Base-by-base conservation (phyloP, 768 basidiomycete species). In the Tulasnella sp. region DNA sequence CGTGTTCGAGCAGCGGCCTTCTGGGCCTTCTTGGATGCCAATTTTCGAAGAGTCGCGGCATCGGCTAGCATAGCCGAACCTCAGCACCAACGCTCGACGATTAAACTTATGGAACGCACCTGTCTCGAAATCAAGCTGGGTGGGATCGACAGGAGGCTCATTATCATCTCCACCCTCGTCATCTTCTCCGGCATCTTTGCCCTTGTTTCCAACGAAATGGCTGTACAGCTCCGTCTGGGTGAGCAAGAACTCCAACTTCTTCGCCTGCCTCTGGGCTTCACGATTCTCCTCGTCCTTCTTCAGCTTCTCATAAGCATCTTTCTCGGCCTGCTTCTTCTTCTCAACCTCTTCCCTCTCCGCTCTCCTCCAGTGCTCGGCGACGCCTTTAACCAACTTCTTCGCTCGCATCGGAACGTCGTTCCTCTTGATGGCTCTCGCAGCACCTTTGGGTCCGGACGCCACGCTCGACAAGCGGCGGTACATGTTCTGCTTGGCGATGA, bases 201-300 rank as follows among this genome's bases (percentile, higher is more conserved):
- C 89, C 86, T 99, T 99, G 86, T 92, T 98, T 42, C 97, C 97
- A 80, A 99, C 96, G 89, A 99, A 99, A 87, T 99, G 98, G 82
- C 95, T 96, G 86, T 99, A 99, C 10, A 99, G 89, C 85, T 99
- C 98, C 4, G 98, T 99, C 86, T 99, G 97, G 80, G 95, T 98
- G 85, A 99, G 96, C 85, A 99, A 88, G 87, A 99, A 99, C 86
- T 99, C 98, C 36, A 99, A 90, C 85, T 99, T 98, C 82, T 97
- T 90, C 18, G 96, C 95, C 85, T 97, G 95, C 75, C 98, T 88
- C 52, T 96, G 93, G 18, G 94, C 93, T 86, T 99, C 98, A 58
- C 97, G 90, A 84, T 92, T 94, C 86, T 98, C 96, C 84, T 97
- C 96, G 85, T 97, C 96, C 42, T 94, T 86, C 85, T 92, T 94